Evolutionary conservation across 2,329 filamentous ascomycete species (phyloP).

Genomic region (Monosporascus sp.): DNA sequence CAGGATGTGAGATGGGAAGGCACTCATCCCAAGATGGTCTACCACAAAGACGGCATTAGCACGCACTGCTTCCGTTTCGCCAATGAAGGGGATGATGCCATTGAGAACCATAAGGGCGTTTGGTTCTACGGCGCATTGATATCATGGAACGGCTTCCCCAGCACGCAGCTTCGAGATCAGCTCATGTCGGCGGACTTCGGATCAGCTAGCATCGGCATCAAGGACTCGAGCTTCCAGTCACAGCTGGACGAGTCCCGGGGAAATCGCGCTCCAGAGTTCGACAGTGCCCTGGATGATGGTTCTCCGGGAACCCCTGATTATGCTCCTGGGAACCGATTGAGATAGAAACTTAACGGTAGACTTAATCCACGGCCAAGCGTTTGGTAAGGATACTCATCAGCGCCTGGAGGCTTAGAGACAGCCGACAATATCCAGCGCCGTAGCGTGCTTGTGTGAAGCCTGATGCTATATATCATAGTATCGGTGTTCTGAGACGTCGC

Average conservation of each 20-base stretch:
- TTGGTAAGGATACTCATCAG: background rate
- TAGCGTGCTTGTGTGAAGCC: too few relatives aligned
- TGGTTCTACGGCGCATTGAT: conserved; percentile 25
- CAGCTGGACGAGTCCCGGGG: conserved; percentile 18
- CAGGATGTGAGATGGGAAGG: conserved; percentile 24
- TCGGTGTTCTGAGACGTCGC: too few relatives aligned
- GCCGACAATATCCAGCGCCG: too few relatives aligned
- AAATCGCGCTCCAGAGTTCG: conserved; percentile 54
- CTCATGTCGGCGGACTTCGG: conserved; percentile 22
- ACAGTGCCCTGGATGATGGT: conserved; percentile 40
- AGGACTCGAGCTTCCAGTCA: conserved; percentile 16
- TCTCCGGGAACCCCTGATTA: conserved; percentile 20
- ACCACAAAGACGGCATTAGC: conserved; percentile 24
- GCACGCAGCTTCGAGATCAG: conserved; percentile 18
- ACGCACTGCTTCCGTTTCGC: conserved; percentile 26
- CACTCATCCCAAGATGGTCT: conserved; percentile 25
- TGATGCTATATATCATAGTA: too few relatives aligned
- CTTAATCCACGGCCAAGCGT: background rate
- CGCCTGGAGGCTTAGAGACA: too few relatives aligned
- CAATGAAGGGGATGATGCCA: conserved; percentile 20
- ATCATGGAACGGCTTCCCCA: conserved; percentile 24
- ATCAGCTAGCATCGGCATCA: conserved; percentile 19
- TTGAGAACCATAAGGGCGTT: conserved; percentile 23
- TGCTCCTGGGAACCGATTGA: too few relatives aligned
- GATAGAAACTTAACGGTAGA: background rate